phyloP scores from a whole-genome alignment of 768 basidiomycete species.

The Exsudoporus frostii region DNA sequence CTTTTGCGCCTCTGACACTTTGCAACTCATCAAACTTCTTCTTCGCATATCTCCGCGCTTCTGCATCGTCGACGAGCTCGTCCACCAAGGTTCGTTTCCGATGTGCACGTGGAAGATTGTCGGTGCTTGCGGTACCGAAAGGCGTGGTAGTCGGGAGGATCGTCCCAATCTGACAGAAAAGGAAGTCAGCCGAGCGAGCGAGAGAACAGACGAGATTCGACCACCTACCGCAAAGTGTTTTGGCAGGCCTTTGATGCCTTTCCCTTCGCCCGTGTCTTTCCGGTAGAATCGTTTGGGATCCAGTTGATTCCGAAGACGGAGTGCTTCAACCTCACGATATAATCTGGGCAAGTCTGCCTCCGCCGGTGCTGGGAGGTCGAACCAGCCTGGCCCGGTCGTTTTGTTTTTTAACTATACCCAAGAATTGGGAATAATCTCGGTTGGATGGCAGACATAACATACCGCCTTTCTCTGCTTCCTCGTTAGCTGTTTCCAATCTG shows the following conservation, averaged over 20 bases:
- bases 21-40: slow-evolving; percentile 84
- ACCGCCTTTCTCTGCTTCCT: slow-evolving; percentile 74
- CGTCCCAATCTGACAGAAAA: slow-evolving; percentile 63
- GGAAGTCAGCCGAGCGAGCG: slow-evolving; percentile 4
- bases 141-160: slow-evolving; percentile 68
- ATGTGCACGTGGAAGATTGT: slow-evolving; percentile 66
- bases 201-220: background rate
- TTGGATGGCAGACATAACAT: slow-evolving; percentile 13
- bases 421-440: background rate
- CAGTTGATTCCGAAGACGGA: slow-evolving; percentile 81
- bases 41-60: slow-evolving; percentile 85
- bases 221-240: slow-evolving; percentile 83
- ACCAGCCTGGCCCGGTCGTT: slow-evolving; percentile 83
- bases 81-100: slow-evolving; percentile 85
- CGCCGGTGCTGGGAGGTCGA: slow-evolving; percentile 79
- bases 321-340: slow-evolving; percentile 82
- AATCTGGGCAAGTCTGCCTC: slow-evolving; percentile 77
- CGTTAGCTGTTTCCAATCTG: slow-evolving; percentile 65
- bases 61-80: slow-evolving; percentile 85
- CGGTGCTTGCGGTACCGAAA: slow-evolving; percentile 64
- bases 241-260: slow-evolving; percentile 79
- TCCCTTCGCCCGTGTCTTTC: slow-evolving; percentile 82
- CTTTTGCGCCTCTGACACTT: slow-evolving; percentile 60
- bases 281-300: slow-evolving; percentile 92
- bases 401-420: slow-evolving; percentile 54